These are phyloP conservation scores for Cymbopogon citratus DNA, from an alignment of 176 grass and related monocot genomes.

Conservation along the genomic window DNA sequence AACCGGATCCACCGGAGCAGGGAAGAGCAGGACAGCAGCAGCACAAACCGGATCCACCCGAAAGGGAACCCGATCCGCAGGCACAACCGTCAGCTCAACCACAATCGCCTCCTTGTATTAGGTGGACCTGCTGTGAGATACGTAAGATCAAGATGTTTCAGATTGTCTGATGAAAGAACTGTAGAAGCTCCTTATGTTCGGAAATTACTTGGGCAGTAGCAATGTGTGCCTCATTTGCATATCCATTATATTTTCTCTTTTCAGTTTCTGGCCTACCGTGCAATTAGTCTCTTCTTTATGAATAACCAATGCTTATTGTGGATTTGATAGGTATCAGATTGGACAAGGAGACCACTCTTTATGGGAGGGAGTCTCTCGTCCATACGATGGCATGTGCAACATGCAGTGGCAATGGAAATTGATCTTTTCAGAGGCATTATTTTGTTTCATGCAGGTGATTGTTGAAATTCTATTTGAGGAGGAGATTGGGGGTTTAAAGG, in stretches of 20 bases:
- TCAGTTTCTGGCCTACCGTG: not conserved
- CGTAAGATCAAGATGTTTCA: slow-evolving; percentile 95
- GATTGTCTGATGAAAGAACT: slow-evolving; percentile 93
- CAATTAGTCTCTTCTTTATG: slow-evolving; percentile 20
- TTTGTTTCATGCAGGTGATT: too few relatives aligned
- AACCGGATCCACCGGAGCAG: too few relatives aligned
- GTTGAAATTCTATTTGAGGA: too few relatives aligned
- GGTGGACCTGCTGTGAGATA: slow-evolving; percentile 93
- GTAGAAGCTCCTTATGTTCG: slow-evolving; percentile 80
- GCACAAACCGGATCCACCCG: too few relatives aligned
- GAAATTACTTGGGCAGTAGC: slow-evolving; percentile 81
- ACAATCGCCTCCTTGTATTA: slow-evolving; percentile 28
- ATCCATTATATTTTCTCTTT: slow-evolving; percentile 12
- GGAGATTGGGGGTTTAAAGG: too few relatives aligned
- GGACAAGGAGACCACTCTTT: slow-evolving; percentile 86
- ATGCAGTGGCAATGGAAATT: too few relatives aligned
- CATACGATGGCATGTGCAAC: too few relatives aligned
- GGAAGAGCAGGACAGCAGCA: too few relatives aligned
- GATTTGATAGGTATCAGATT: slow-evolving; percentile 64
- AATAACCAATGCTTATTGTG: slow-evolving; percentile 23
- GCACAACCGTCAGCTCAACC: too few relatives aligned
- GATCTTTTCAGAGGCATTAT: too few relatives aligned
- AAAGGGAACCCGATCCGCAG: too few relatives aligned
- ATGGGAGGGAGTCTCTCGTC: slow-evolving; percentile 90
- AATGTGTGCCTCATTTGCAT: not conserved